These are phyloP conservation scores for Tilletiaria anomala DNA, from an alignment of 1,284 basidiomycete species.

Conservation along the genomic window DNA sequence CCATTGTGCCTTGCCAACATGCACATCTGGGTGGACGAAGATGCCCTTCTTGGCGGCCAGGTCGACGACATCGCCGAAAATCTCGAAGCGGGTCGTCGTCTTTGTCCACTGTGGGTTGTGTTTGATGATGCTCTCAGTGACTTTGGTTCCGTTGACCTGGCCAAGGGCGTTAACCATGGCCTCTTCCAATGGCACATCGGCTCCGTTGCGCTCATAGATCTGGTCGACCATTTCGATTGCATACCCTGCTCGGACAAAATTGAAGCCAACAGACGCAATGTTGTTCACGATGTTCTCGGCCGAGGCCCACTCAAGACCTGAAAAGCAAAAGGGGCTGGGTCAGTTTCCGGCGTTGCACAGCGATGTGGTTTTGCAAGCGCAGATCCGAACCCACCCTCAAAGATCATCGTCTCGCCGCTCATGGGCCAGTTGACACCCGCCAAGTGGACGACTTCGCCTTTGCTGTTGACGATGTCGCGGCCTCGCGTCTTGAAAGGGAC, in stretches of 20 bases:
- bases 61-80: slow-evolving; percentile 8
- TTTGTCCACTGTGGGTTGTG: slow-evolving; percentile 7
- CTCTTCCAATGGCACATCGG: slow-evolving; percentile 8
- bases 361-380: too few relatives aligned
- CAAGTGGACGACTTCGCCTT: too few relatives aligned
- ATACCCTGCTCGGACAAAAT: slow-evolving; percentile 14
- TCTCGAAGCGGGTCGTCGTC: slow-evolving; percentile 9
- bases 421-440: slow-evolving; percentile 10
- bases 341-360: too few relatives aligned
- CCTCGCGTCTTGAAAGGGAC: too few relatives aligned
- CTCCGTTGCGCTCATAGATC: slow-evolving; percentile 13
- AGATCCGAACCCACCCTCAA: too few relatives aligned
- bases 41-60: slow-evolving; percentile 11
- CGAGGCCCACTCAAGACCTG: too few relatives aligned
- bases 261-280: slow-evolving; percentile 12
- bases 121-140: slow-evolving; percentile 10
- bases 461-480: too few relatives aligned
- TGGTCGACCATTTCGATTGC: slow-evolving; percentile 17
- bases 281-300: too few relatives aligned
- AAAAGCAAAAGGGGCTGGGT: too few relatives aligned
- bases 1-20: slow-evolving; percentile 12
- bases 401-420: slow-evolving; percentile 12
- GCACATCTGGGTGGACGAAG: slow-evolving; percentile 15
- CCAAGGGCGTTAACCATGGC: slow-evolving; percentile 8
- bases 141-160: slow-evolving; percentile 9